phyloP scores from a whole-genome alignment of 768 basidiomycete species.

The Termitomyces sp. region DNA sequence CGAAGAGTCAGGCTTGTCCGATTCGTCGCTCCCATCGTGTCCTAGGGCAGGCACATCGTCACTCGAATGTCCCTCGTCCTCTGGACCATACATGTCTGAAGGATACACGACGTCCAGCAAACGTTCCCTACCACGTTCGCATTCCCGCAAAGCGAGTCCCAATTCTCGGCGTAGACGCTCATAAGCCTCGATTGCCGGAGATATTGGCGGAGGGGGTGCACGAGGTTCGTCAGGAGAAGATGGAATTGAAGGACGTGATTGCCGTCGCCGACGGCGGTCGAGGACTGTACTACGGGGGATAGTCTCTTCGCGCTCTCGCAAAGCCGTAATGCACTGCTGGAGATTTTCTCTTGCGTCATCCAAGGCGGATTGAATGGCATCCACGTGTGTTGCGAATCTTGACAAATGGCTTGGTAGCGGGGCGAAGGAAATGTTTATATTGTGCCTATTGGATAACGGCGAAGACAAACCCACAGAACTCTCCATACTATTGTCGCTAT shows the following conservation, averaged over 20 bases:
- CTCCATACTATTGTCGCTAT: slow-evolving; percentile 7
- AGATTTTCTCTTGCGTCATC: slow-evolving; percentile 68
- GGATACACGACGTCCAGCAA: slow-evolving; percentile 56
- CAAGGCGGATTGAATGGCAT: slow-evolving; percentile 61
- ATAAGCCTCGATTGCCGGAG: slow-evolving; percentile 61
- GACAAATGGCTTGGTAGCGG: slow-evolving; percentile 66
- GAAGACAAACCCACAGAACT: background rate
- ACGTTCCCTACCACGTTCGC: slow-evolving; percentile 70
- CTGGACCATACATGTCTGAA: slow-evolving; percentile 27
- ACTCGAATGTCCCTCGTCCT: slow-evolving; percentile 31
- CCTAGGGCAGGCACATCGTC: slow-evolving; percentile 48
- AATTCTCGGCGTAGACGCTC: slow-evolving; percentile 72
- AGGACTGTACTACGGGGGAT: slow-evolving; percentile 8
- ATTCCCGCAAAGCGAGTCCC: slow-evolving; percentile 73
- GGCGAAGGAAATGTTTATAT: slow-evolving; percentile 47
- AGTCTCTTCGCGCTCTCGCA: slow-evolving; percentile 45
- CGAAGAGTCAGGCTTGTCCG: slow-evolving; percentile 42
- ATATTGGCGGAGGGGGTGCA: slow-evolving; percentile 17
- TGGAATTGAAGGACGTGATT: slow-evolving; percentile 13
- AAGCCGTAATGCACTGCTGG: slow-evolving; percentile 51
- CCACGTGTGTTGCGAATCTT: slow-evolving; percentile 69
- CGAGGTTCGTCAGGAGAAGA: slow-evolving; percentile 19
- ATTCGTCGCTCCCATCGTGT: slow-evolving; percentile 49
- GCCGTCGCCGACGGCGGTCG: slow-evolving; percentile 8
- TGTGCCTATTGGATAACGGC: slow-evolving; percentile 1